Conservation (phyloP, 257 asterid species). For the Thymus mandschuricus region DNA sequence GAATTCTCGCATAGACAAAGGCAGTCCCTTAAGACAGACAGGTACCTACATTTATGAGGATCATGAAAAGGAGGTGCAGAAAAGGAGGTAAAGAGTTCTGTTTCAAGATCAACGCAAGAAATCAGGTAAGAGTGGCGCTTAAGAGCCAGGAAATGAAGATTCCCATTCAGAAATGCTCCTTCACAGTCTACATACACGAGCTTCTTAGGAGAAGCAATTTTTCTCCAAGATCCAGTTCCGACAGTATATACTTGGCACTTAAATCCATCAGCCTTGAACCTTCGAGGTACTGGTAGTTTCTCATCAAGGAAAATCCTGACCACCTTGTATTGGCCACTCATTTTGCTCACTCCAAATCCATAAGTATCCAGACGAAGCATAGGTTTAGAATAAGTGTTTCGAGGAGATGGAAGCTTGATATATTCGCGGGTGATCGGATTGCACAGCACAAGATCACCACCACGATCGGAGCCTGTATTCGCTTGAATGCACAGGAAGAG, state of each 20-base stretch:
- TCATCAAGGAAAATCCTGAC: slow-evolving; percentile 24
- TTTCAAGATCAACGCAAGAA: slow-evolving; percentile 10
- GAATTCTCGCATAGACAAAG: neutral
- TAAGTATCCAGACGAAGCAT: neutral
- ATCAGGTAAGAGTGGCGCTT: neutral
- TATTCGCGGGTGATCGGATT: slow-evolving; percentile 9
- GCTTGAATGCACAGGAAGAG: neutral
- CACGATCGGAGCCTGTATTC: neutral
- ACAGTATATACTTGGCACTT: too few species aligned
- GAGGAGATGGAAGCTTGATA: neutral
- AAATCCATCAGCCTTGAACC: too few species aligned
- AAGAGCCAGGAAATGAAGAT: too few species aligned
- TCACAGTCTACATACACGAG: neutral
- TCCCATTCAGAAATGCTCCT: neutral
- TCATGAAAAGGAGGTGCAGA: neutral
- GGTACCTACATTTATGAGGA: too few species aligned
- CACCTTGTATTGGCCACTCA: slow-evolving; percentile 33
- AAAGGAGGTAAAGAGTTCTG: neutral
- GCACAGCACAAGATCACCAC: slow-evolving; percentile 33
- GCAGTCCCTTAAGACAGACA: neutral
- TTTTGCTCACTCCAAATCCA: slow-evolving; percentile 12
- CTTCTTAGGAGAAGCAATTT: neutral
- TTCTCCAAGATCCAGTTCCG: neutral
- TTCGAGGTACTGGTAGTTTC: neutral
- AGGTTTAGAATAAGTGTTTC: too few species aligned